Evolutionary conservation across 768 basidiomycete genomes (phyloP), one percentile per base, ranked within the genome.

Genomic region (Gloeostereum incarnatum): DNA sequence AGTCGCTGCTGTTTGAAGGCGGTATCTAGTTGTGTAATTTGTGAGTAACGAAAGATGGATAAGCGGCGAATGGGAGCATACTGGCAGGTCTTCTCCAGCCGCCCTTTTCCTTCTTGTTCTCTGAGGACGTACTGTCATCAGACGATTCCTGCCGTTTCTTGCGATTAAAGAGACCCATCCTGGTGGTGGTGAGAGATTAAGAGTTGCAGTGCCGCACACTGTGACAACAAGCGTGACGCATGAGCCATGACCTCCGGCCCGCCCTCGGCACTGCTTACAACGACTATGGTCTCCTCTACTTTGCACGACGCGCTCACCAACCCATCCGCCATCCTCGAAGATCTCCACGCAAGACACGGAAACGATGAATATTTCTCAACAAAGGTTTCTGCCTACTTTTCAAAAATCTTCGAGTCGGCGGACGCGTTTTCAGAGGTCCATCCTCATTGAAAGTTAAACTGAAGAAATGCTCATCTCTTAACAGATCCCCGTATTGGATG

Each of bases 1-100:
- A 99, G 76, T 40, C 96, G 85, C 61, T 99, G 96, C 60, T 99
- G 96, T 65, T 96, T 98, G 75, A 96, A 97, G 27, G 93, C 94
- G 42, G 93, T 97, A 62, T 97, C 91, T 96, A 31, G 29, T 43
- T 49, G 45, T 52, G 40, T 45, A 47, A 46, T 45, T 36, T 43
- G 31, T 16, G 34, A 39, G 36, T 18, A 35, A 14, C 14, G 35
- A 38, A 39, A 37, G 34, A 43, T 32, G 43, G n/a, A n/a, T n/a
- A n/a, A n/a, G n/a, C n/a, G n/a, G n/a, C n/a, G n/a, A n/a, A n/a
- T 34, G 16, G 29, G 46, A 26, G 68, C 83, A 48, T 50, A 86
- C 88, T 91, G 34, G 89, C 89, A 44, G 89, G 89, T 46, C 80
- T 63, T 47, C 75, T 71, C 89, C 87, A 91, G 51, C 72, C 79